Conservation (phyloP, 2,329 filamentous ascomycete species). For the Pleomassaria siparia region DNA sequence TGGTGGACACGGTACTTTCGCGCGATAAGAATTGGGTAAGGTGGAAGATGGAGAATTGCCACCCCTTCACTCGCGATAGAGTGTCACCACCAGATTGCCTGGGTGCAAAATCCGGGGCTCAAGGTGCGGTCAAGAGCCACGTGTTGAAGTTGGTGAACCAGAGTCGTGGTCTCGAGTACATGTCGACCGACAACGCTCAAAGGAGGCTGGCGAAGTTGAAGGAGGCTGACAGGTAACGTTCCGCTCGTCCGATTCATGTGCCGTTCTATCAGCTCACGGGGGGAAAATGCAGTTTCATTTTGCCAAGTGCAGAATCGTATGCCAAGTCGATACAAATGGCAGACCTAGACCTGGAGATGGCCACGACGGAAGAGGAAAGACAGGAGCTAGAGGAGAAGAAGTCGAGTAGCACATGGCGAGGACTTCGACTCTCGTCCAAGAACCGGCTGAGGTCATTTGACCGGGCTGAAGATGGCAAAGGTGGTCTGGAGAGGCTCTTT, state of each 20-base stretch:
- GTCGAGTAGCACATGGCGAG: constrained; percentile 87
- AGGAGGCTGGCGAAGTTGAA: constrained; percentile 71
- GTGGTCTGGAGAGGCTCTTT: constrained; percentile 62
- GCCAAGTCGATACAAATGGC: constrained; percentile 73
- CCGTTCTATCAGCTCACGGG: constrained; percentile 25
- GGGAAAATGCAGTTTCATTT: constrained; percentile 61
- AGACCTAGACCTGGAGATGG: constrained; percentile 85
- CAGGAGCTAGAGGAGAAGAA: constrained; percentile 67
- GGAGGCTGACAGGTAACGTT: constrained; percentile 55
- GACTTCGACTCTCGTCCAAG: constrained; percentile 76
- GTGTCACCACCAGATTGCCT: constrained; percentile 70
- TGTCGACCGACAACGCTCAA: constrained; percentile 65
- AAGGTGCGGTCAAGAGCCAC: constrained; percentile 56
- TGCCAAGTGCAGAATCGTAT: constrained; percentile 72
- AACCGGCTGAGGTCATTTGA: constrained; percentile 78
- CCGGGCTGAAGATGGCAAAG: constrained; percentile 76
- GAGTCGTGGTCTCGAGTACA: constrained; percentile 58
- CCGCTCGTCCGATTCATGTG: constrained; percentile 26
- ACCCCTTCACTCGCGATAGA: constrained; percentile 75
- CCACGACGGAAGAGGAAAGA: constrained; percentile 64
- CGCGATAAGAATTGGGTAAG: constrained; percentile 98
- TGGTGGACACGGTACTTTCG: constrained; percentile 94
- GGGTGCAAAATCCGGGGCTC: constrained; percentile 66
- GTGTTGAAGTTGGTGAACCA: constrained; percentile 47
- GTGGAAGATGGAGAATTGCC: constrained; percentile 96